Percentiles rank a stretch among this genome's conserved stretches.
Evolutionary conservation across 768 basidiomycete species (phyloP).

Genomic region (Suillus tomentosus): DNA sequence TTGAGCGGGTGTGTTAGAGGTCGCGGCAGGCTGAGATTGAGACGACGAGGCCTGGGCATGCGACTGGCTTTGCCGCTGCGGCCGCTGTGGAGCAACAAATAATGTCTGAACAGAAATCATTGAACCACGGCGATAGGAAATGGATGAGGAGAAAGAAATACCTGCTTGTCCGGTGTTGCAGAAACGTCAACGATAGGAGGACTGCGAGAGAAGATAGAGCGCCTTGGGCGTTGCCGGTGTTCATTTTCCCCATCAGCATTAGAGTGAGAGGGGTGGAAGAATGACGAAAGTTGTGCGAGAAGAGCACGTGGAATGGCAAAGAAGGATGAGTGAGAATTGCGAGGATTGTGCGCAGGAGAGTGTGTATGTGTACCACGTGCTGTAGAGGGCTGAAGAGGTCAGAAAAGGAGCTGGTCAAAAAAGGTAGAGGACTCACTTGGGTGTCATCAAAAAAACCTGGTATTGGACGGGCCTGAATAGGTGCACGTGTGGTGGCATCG

Average conservation of each 20-base stretch:
- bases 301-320: not conserved
- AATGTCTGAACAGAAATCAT: not conserved
- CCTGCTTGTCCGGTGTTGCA: not conserved
- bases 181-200: not conserved
- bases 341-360: not conserved
- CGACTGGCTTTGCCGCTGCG: no score
- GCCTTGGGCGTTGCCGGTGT: not conserved
- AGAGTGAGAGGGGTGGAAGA: not conserved
- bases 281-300: not conserved
- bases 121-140: not conserved
- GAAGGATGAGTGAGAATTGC: accelerated
- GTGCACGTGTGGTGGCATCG: not conserved
- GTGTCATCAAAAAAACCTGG: not conserved
- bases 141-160: not conserved
- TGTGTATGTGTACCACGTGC: not conserved
- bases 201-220: not conserved
- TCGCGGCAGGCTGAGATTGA: no score
- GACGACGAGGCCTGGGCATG: no score
- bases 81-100: not conserved
- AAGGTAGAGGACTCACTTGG: not conserved
- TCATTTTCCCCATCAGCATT: not conserved
- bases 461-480: not conserved
- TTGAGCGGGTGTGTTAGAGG: no score
- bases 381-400: not conserved
- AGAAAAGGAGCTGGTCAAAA: not conserved